Percentiles rank a stretch among this genome's conserved stretches.
phyloP scores from a whole-genome alignment of 805 yeast genomes.

The Candida verbasci region DNA sequence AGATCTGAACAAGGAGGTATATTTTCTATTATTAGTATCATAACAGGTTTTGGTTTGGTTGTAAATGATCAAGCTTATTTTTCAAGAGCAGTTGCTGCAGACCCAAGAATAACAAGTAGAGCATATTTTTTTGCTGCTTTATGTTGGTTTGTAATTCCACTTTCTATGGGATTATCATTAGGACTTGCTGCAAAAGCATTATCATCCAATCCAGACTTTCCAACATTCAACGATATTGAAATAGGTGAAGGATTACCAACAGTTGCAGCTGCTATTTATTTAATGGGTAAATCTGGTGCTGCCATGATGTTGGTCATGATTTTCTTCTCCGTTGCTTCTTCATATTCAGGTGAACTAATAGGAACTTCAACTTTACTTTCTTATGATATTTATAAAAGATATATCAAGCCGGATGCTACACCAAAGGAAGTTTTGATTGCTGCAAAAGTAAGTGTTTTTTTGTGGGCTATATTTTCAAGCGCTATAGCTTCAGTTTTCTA shows the following conservation, averaged over 20 bases:
- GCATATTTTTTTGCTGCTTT: constrained; percentile 22
- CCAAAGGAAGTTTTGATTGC: constrained; percentile 20
- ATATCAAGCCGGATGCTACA: constrained; percentile 18
- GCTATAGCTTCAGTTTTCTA: constrained; percentile 19
- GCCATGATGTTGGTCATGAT: constrained; percentile 27
- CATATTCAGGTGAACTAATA: constrained; percentile 39
- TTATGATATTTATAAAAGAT: constrained; percentile 23
- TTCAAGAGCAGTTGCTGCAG: constrained; percentile 23
- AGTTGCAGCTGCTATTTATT: constrained; percentile 16
- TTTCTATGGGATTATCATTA: constrained; percentile 20
- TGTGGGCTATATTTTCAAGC: constrained; percentile 18
- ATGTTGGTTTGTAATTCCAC: constrained; percentile 24
- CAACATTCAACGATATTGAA: constrained; percentile 13
- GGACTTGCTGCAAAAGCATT: constrained; percentile 39
- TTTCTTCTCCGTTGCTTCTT: constrained; percentile 39
- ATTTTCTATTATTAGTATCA: constrained; percentile 16
- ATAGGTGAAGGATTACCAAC: constrained; percentile 19
- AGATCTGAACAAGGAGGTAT: constrained; percentile 18
- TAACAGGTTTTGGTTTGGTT: constrained; percentile 20
- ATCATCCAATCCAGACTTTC: constrained; percentile 16
- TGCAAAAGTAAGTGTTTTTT: constrained; percentile 18
- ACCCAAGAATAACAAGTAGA: constrained; percentile 15
- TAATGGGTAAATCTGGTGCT: constrained; percentile 24
- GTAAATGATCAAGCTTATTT: constrained; percentile 22
- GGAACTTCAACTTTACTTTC: constrained; percentile 34